Base-by-base conservation (phyloP, 495 filamentous ascomycete species). In the Hyaloscypha bicolor region DNA sequence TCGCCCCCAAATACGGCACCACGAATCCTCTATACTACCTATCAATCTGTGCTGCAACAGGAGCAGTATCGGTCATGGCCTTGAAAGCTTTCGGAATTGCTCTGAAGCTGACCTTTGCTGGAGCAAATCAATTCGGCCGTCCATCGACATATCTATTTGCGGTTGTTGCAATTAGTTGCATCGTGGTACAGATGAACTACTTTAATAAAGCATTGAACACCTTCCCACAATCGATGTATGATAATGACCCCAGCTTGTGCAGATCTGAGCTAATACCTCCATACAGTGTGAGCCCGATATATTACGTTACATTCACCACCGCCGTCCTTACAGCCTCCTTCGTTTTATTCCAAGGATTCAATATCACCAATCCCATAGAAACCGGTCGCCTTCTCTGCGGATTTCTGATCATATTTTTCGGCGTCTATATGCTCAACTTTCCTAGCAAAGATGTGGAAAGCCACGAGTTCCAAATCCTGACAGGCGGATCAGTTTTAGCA, bases 221-320 rank as follows among this genome's bases (percentile, higher is more conserved):
- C 74, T 98, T 97, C 79, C 92, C 92, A n/a, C 97, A 94, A 37
- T 93, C 92, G 1, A 25, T 60, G 91, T 97, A 94, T 97, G 85
- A 77, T 88, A 80, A 14, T 4, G 42, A 32, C 19, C 45, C 31
- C 52, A 2, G 9, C 9, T 22, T 16, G 25, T 16, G 8, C 42
- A 55, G 3, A 14, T 35, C 55, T 29, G 53, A 58, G 21, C 19
- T 31, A 58, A 55, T 22, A 64, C n/a, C 31, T 33, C 25, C 25
- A 25, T 68, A 14, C 48, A 97, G 94, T 70, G 94, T 98, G 39
- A 98, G 97, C 76, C 95, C 95, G 1, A 86, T 98, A 35, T 98
- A 98, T 83, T 98, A 98, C 78, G 94, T 98, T 55, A 97, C 93
- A 21, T 98, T 98, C 78, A 98, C 94, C 8, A 97, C 94, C 9